These are phyloP conservation scores for Oryza australiensis DNA, from an alignment of 176 grass and related monocot species.

Conservation along the genomic window DNA sequence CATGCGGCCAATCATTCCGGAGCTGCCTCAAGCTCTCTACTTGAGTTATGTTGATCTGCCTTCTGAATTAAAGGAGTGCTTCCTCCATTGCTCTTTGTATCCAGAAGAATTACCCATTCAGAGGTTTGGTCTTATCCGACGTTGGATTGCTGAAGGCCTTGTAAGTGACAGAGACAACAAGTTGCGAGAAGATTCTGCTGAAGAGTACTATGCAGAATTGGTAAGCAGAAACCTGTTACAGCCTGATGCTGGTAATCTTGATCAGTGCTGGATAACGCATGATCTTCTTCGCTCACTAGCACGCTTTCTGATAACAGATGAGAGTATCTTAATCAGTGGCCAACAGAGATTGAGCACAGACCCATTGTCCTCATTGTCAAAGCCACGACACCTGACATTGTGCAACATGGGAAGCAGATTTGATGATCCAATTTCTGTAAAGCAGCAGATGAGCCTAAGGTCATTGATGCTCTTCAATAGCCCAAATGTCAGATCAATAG, in stretches of 20 bases:
- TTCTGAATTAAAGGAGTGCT: slow-evolving; percentile 76
- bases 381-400: slow-evolving; percentile 58
- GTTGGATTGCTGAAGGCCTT: slow-evolving; percentile 82
- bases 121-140: slow-evolving; percentile 51
- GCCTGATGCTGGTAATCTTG: slow-evolving; percentile 49
- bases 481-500: slow-evolving; percentile 51
- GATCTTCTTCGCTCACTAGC: slow-evolving; percentile 56
- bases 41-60: slow-evolving; percentile 72
- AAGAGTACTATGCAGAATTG: slow-evolving; percentile 64
- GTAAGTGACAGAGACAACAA: slow-evolving; percentile 33
- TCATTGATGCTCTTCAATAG: slow-evolving; percentile 64
- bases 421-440: slow-evolving; percentile 53
- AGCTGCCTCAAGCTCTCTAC: slow-evolving; percentile 62
- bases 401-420: slow-evolving; percentile 51
- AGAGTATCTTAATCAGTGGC: slow-evolving; percentile 60
- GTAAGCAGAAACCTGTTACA: slow-evolving; percentile 72
- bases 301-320: slow-evolving; percentile 56
- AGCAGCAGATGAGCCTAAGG: slow-evolving; percentile 72
- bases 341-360: slow-evolving; percentile 43
- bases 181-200: slow-evolving; percentile 63
- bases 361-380: slow-evolving; percentile 38
- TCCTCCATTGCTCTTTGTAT: slow-evolving; percentile 73
- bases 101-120: slow-evolving; percentile 58
- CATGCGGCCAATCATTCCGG: slow-evolving; percentile 39
- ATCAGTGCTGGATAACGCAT: slow-evolving; percentile 63